These are phyloP conservation scores for Sparassis latifolia DNA, from an alignment of 1,284 basidiomycete genomes.

Conservation along the genomic window DNA sequence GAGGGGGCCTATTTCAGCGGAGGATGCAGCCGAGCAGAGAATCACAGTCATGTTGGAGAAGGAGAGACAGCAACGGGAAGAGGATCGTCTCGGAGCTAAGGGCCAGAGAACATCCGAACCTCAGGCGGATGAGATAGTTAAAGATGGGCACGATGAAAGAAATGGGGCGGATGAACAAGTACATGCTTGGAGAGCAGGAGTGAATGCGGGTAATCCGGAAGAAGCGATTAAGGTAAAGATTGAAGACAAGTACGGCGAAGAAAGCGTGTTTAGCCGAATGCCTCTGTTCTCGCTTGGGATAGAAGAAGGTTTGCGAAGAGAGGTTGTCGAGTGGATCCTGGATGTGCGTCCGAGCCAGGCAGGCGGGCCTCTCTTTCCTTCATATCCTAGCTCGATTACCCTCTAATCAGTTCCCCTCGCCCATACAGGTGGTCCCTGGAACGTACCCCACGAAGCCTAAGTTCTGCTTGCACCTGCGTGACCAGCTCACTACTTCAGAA, in stretches of 20 bases:
- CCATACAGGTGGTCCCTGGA: constrained; percentile 20
- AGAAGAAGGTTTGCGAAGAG: constrained; percentile 24
- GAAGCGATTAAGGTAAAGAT: not conserved
- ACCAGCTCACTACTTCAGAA: constrained; percentile 44
- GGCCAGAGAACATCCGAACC: not conserved
- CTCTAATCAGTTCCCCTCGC: constrained; percentile 39
- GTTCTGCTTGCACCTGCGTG: constrained; percentile 33
- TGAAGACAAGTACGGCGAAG: not conserved
- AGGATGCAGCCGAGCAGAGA: constrained; percentile 37
- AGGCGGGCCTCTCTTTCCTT: not conserved
- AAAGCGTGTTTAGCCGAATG: constrained; percentile 1
- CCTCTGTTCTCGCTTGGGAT: constrained; percentile 16
- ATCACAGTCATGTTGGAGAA: constrained; percentile 34
- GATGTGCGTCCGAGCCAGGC: constrained; percentile 22
- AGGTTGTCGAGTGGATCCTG: constrained; percentile 37
- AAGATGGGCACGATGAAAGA: not conserved
- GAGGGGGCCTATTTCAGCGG: constrained; percentile 28
- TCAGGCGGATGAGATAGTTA: not conserved
- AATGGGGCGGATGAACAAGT: not conserved
- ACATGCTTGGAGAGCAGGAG: too few relatives aligned
- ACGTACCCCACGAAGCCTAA: constrained; percentile 8
- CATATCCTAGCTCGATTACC: constrained; percentile 15
- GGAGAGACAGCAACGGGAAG: constrained; percentile 31
- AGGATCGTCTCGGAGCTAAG: constrained; percentile 22
- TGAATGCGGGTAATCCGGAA: not conserved